These are phyloP conservation scores for Hyaloscypha bicolor DNA, from an alignment of 495 filamentous ascomycete genomes.

Conservation along the genomic window DNA sequence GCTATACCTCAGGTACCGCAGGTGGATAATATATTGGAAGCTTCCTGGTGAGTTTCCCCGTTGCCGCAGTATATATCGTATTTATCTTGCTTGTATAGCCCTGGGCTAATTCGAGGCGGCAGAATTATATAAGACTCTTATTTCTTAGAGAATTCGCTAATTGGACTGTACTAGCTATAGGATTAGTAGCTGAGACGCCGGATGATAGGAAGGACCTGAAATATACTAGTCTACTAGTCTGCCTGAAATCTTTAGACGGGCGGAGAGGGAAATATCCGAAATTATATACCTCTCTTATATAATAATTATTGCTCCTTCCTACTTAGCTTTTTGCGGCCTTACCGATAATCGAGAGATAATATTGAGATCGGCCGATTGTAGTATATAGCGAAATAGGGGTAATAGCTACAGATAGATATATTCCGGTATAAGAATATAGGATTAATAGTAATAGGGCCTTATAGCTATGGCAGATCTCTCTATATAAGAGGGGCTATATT, in stretches of 20 bases:
- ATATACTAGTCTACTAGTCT: constrained; percentile 13
- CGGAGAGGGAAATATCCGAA: constrained; percentile 4
- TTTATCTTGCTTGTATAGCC: constrained; percentile 20
- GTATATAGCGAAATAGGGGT: neutral
- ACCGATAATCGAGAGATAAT: constrained; percentile 20
- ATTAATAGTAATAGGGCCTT: constrained; percentile 20
- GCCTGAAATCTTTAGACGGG: constrained; percentile 15
- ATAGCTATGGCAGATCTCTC: too few relatives aligned
- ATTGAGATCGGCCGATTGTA: constrained; percentile 13
- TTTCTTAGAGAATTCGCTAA: constrained; percentile 17
- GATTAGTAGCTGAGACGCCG: constrained; percentile 22
- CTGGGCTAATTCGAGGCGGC: constrained; percentile 12
- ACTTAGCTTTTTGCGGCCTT: constrained; percentile 16
- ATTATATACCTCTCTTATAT: neutral
- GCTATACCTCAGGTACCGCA: neutral
- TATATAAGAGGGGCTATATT: too few relatives aligned
- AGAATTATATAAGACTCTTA: constrained; percentile 1
- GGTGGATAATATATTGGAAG: neutral
- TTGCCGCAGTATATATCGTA: constrained; percentile 5
- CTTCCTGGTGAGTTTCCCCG: neutral
- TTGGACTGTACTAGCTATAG: constrained; percentile 19
- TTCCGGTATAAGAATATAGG: constrained; percentile 20
- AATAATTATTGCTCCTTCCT: constrained; percentile 10
- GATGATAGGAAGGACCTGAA: constrained; percentile 16
- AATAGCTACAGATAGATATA: constrained; percentile 15